phyloP scores from a whole-genome alignment of 345 rosid species.

The Melaleuca alternifolia region DNA sequence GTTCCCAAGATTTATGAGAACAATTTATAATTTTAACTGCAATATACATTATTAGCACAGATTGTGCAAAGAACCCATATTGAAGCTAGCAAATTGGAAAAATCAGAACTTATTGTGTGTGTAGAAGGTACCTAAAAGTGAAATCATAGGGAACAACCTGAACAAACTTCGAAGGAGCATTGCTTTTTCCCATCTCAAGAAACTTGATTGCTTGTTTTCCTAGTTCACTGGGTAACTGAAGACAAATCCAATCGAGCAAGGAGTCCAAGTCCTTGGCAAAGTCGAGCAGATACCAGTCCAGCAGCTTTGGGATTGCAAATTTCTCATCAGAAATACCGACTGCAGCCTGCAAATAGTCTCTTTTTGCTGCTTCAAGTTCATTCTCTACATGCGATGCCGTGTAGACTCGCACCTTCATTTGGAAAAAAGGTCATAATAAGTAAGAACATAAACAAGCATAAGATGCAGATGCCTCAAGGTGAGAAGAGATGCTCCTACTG shows the following conservation, averaged over 20 bases:
- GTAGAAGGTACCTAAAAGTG: conserved; percentile 64
- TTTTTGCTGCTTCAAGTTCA: conserved; percentile 59
- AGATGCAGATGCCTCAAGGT: not conserved
- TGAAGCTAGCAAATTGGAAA: not conserved
- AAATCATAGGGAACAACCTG: conserved; percentile 62
- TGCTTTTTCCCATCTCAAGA: conserved; percentile 46
- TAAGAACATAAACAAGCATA: conserved; percentile 6
- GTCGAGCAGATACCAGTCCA: conserved; percentile 78
- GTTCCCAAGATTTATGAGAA: not conserved
- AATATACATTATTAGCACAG: not conserved
- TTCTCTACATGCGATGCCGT: conserved; percentile 55
- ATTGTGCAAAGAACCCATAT: not conserved
- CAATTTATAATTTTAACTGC: not conserved
- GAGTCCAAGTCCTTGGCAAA: conserved; percentile 79
- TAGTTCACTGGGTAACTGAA: conserved; percentile 66
- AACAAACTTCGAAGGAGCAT: conserved; percentile 29
- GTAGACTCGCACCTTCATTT: conserved; percentile 59
- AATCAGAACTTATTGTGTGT: conserved; percentile 13
- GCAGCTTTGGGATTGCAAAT: conserved; percentile 58
- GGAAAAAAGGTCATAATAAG: not conserved
- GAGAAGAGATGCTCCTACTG: not conserved
- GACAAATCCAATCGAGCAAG: conserved; percentile 79
- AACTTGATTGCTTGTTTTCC: conserved; percentile 60
- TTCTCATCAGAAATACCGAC: conserved; percentile 41
- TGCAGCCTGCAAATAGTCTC: conserved; percentile 73